Percentiles rank a stretch among this genome's conserved stretches.
phyloP scores from a whole-genome alignment of 2,329 filamentous ascomycete genomes.

The Exophiala aquamarina region DNA sequence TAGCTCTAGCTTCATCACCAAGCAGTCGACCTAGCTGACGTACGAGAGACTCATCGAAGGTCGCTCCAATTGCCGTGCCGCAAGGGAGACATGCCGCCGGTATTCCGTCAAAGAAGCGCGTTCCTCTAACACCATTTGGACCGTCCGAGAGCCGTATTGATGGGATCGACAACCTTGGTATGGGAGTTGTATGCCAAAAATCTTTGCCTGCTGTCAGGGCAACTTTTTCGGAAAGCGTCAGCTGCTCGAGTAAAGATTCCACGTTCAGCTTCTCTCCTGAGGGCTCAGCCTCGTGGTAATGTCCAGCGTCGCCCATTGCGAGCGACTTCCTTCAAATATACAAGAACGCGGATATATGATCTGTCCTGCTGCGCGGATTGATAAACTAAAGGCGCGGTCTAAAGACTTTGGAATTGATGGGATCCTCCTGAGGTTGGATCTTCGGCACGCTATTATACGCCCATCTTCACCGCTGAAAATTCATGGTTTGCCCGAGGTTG shows the following conservation, averaged over 20 bases:
- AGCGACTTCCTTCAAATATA: too few species aligned
- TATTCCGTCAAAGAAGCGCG: constrained; percentile 64
- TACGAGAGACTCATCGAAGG: constrained; percentile 71
- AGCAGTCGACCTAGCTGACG: constrained; percentile 68
- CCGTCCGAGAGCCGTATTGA: constrained; percentile 67
- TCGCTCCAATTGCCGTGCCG: constrained; percentile 72
- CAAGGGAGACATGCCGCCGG: constrained; percentile 64
- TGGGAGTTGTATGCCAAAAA: constrained; percentile 67
- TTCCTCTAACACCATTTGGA: constrained; percentile 67
- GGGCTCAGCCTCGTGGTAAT: too few species aligned
- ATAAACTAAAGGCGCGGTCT: too few species aligned
- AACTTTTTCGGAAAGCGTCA: constrained; percentile 13
- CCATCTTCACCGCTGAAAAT: too few species aligned
- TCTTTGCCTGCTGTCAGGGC: constrained; percentile 49
- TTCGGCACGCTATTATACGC: too few species aligned
- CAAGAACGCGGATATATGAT: too few species aligned
- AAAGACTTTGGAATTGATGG: too few species aligned
- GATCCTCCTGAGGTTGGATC: too few species aligned
- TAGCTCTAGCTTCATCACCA: constrained; percentile 71
- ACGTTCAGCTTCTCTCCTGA: constrained; percentile 1
- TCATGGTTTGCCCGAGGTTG: too few species aligned
- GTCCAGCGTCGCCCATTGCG: too few species aligned
- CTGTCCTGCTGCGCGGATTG: too few species aligned
- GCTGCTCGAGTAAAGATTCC: not conserved
- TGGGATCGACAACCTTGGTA: constrained; percentile 62